Base-by-base conservation (phyloP, 768 basidiomycete species). In the Pisolithus albus region DNA sequence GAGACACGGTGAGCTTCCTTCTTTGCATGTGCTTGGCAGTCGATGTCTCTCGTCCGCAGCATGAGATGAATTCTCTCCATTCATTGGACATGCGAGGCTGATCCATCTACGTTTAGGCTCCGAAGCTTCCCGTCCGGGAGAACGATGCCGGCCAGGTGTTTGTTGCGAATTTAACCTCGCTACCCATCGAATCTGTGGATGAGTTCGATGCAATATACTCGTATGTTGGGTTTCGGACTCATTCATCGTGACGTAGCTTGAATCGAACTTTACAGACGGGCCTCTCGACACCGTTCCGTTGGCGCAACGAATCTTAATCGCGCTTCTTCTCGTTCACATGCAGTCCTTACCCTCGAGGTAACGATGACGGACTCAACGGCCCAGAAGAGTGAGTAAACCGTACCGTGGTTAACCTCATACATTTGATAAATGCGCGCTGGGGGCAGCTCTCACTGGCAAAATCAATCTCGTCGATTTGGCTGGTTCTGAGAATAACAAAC, bases 401-500 rank as follows among this genome's bases (percentile, higher is more conserved):
- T 24, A 23, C 21, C n/a, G 6, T 5, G 21, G 44, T 15, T 0
- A 11, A 23, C 4, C 42, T 51, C 19, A 52, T 19, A 6, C 19
- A 32, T 8, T n/a, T 30, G 46, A 38, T 2, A 34, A 2, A 2
- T 16, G 21, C 40, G 30, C 34, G 13, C 34, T 16, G 19, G n/a
- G 23, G 18, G 47, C 54, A 89, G 88, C 77, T 40, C 64, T 84
- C 46, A 77, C 75, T 2, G 90, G 89, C 9, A 89, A 86, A 64
- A 84, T 92, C 50, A 89, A 89, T 56, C 78, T 93, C 8, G 88
- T 92, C 10, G 92, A 94, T 69, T 77, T 94, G 24, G 92, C 92
- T 16, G 92, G 92, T 24, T 91, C 88, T 0, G 92, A 94, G 70
- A 92, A 92, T 61, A 93, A 92, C 66, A 93, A 89, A 75, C 74